Base-by-base conservation (phyloP, 2,329 filamentous ascomycete species). In the Didymella pomorum region DNA sequence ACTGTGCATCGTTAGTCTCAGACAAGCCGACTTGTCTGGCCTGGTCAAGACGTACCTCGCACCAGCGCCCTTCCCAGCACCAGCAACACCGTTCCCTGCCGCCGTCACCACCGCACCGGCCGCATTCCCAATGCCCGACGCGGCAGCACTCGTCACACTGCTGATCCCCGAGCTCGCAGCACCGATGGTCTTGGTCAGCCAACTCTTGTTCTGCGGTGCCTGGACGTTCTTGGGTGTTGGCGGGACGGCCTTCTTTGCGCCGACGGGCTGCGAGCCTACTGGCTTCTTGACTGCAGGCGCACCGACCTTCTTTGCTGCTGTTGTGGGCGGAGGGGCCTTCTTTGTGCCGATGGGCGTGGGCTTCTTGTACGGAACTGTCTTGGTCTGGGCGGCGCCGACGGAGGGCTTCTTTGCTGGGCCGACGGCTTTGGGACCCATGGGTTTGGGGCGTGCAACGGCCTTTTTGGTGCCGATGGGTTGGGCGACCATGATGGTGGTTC, bases 41-140 rank as follows among this genome's bases (percentile, higher is more conserved):
- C 29, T 14, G 12, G n/a, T n/a, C n/a, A 31, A 12, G 33, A 57
- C 45, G 16, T 45, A 63, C 65, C 61, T 64, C 23, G 61, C 52
- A 6, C 79, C 79, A 35, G 81, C 72, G 7, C 80, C 80, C 56
- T 74, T 74, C 9, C 81, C 81, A 20, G 80, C 78, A 26, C 77
- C 79, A 47, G 80, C 81, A 45, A 83, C 79, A 41, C 78, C 77
- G 62, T 79, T 79, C 5, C 80, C 81, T 10, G 81, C 77, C 29
- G 76, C 73, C 20, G 75, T 76, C 21, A 82, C 73, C 21, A 79
- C 72, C 11, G 77, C 77, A 21, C 78, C 79, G 0, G 77, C 78
- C 50, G 78, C 77, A 65, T 77, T 80, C 41, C 81, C 80, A 5
- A 79, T 76, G 29, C 79, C 77, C 3, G 78, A 71, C 25, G 81